Base-by-base conservation (phyloP, 768 basidiomycete species). In the Hypholoma fasciculare region DNA sequence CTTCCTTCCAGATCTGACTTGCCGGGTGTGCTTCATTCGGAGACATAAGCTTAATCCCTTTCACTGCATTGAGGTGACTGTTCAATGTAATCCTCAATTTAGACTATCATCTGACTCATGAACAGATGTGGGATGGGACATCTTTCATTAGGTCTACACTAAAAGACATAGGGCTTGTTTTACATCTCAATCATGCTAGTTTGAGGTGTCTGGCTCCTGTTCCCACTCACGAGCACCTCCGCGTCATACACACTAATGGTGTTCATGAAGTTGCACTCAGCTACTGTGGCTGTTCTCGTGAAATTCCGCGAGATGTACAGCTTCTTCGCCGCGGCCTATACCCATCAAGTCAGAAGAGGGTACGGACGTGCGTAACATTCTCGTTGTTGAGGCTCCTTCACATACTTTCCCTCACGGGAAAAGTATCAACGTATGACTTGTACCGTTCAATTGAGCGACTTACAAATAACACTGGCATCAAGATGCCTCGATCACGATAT, bases 251-350 rank as follows among this genome's bases (percentile, higher is more conserved):
- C 42, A 57, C 58, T 1, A 64, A 62, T 14, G 63, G 63, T 12
- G 44, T 64, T 13, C 63, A 64, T 19, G 34, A 47, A 8, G 54
- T 62, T 5, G 38, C 34, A 12, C 34, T 64, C 8, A 48, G 47
- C 26, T 64, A 49, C 49, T 64, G 63, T 49, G 55, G 57, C 4
- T 64, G 63, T 39, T 7, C 20, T 20, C 37, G 19, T 23, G 39
- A 40, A 7, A 47, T 54, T 12, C 54, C 46, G 14, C 49, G 42
- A 17, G 48, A 55, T 11, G 52, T 54, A 12, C 68, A 73, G 23
- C 64, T 73, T 0, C 61, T 63, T 12, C 58, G 64, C 1, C 38
- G 39, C 4, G 20, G 61, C 0, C 55, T 59, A 2, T 65, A 51
- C 49, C 66, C 65, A 11, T 65, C 64, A 8, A 53, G 59, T 0